These are phyloP conservation scores for Pholiota conissans DNA, from an alignment of 768 basidiomycete species.

Conservation along the genomic window DNA sequence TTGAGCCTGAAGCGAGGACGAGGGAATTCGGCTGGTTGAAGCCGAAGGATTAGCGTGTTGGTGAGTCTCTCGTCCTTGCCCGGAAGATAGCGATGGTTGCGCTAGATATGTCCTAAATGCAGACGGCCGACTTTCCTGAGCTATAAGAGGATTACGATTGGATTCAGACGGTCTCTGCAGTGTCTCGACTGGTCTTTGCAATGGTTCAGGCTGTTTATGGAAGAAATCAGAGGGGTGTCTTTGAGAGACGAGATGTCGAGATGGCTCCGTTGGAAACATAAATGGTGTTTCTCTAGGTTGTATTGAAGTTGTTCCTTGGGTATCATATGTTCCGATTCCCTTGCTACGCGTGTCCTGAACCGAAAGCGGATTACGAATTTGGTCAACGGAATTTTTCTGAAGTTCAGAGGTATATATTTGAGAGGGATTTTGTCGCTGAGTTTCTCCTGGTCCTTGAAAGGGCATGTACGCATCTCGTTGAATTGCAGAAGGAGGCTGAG, in stretches of 20 bases:
- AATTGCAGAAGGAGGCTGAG: not conserved
- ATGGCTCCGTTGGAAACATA: not conserved
- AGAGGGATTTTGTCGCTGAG: not conserved
- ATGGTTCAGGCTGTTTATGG: not conserved
- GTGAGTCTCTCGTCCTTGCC: not conserved
- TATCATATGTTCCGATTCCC: not conserved
- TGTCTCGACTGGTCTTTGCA: not conserved
- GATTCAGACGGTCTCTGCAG: not conserved
- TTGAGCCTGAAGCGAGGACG: slow-evolving; percentile 2
- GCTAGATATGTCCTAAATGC: not conserved
- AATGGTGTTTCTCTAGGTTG: not conserved
- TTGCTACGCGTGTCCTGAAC: not conserved
- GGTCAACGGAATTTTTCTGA: not conserved
- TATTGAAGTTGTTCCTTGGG: not conserved
- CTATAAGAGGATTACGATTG: not conserved
- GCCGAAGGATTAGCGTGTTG: not conserved
- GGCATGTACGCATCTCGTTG: not conserved
- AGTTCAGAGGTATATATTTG: not conserved
- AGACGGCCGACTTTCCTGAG: not conserved
- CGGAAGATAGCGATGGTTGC: not conserved
- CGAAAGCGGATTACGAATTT: not conserved
- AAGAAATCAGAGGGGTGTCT: not conserved
- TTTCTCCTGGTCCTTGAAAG: not conserved
- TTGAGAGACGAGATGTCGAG: not conserved
- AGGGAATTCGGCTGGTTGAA: not conserved